Evolutionary conservation across 1,284 basidiomycete genomes (phyloP).

Genomic region (Heliocybe sulcata): DNA sequence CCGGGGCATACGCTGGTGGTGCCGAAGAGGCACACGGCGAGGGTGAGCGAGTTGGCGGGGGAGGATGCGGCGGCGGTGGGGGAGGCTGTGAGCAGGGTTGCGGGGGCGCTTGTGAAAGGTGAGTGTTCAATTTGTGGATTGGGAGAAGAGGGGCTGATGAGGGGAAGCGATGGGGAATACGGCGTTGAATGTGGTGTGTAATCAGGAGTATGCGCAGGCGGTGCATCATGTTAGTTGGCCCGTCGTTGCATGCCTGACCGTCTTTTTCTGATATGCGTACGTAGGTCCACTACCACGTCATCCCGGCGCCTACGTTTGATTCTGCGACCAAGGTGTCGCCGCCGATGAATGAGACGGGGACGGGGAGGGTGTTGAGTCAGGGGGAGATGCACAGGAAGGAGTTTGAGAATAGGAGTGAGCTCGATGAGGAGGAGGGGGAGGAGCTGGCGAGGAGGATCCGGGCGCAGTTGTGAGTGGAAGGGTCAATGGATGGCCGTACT

Average conservation of each 20-base stretch:
- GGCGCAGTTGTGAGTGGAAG: constrained; percentile 29
- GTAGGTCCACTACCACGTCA: constrained; percentile 75
- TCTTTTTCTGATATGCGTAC: neutral
- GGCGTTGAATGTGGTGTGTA: constrained; percentile 67
- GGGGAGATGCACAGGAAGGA: constrained; percentile 52
- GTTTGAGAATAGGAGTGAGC: constrained; percentile 43
- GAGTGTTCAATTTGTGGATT: constrained; percentile 2
- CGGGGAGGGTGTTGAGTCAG: constrained; percentile 25
- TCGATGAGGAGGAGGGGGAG: constrained; percentile 55
- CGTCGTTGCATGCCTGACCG: neutral
- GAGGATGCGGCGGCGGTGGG: constrained; percentile 55
- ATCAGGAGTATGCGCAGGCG: constrained; percentile 77
- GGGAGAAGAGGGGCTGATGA: neutral
- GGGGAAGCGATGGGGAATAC: constrained; percentile 52
- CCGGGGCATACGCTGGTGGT: constrained; percentile 63
- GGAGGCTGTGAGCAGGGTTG: constrained; percentile 49
- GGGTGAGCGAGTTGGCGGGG: constrained; percentile 59
- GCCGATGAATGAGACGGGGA: constrained; percentile 8
- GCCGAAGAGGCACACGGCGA: constrained; percentile 53
- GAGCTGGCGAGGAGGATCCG: constrained; percentile 38
- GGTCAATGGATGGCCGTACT: no score
- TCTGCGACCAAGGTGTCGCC: constrained; percentile 10
- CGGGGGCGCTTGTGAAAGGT: constrained; percentile 58
- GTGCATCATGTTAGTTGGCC: constrained; percentile 59
- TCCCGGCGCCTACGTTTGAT: constrained; percentile 56